phyloP scores from a whole-genome alignment of 768 basidiomycete genomes.

The Hygrocybe punicea region DNA sequence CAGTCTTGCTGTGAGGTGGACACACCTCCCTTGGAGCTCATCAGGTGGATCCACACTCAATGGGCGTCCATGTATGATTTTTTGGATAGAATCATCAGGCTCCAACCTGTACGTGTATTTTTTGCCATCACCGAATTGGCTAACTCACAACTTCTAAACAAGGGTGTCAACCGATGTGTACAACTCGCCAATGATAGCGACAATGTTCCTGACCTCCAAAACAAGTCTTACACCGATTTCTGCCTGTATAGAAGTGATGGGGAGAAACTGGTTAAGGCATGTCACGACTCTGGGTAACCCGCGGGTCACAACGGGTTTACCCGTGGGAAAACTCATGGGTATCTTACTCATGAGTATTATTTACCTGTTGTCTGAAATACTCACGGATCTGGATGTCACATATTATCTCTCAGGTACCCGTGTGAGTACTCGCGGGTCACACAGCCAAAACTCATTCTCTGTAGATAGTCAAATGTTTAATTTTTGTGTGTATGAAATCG shows the following conservation, averaged over 20 bases:
- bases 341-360: too few species aligned
- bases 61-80: conserved; percentile 19
- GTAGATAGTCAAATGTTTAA: too few species aligned
- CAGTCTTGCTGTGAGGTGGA: conserved; percentile 6
- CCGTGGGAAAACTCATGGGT: too few species aligned
- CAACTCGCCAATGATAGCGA: conserved; percentile 16
- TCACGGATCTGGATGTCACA: too few species aligned
- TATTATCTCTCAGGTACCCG: too few species aligned
- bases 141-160: neutral
- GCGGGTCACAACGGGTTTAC: too few species aligned
- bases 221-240: conserved; percentile 16
- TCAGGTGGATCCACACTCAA: conserved; percentile 13
- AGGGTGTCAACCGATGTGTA: conserved; percentile 12
- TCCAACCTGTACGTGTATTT: neutral
- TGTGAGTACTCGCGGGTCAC: too few species aligned
- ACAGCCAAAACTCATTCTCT: too few species aligned
- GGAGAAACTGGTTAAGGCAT: too few species aligned
- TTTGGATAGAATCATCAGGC: conserved; percentile 6
- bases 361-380: too few species aligned
- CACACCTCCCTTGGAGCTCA: conserved; percentile 4
- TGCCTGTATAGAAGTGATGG: conserved; percentile 7
- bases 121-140: neutral
- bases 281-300: too few species aligned
- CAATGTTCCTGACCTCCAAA: conserved; percentile 11
- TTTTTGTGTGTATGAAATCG: too few species aligned